Evolutionary conservation across 2,329 filamentous ascomycete genomes (phyloP).

Genomic region (Colletotrichum filicis): DNA sequence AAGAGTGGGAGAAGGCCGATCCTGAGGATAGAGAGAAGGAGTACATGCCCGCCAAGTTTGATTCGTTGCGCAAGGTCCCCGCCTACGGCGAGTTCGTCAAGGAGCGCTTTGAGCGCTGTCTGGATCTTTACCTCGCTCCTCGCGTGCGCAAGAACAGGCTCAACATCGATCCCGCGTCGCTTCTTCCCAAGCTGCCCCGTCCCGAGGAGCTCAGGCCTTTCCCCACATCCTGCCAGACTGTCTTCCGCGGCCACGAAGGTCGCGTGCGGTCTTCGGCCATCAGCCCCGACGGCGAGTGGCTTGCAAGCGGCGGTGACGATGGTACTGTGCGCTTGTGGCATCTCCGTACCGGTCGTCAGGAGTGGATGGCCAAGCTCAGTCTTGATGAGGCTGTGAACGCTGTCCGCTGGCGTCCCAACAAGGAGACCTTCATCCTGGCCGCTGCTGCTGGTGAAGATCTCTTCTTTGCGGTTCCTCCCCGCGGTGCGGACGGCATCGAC

Average conservation of each 20-base stretch:
- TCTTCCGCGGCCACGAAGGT: conserved; percentile 90
- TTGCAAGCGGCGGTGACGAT: conserved; percentile 95
- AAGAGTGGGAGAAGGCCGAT: conserved; percentile 86
- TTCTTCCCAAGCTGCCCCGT: conserved; percentile 91
- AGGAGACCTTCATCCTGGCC: conserved; percentile 83
- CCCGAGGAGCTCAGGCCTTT: conserved; percentile 96
- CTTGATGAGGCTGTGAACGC: conserved; percentile 84
- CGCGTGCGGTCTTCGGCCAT: conserved; percentile 86
- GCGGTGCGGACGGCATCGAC: conserved; percentile 79
- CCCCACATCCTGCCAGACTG: conserved; percentile 87
- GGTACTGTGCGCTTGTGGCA: conserved; percentile 94
- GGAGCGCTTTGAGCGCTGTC: conserved; percentile 93
- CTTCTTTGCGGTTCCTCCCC: conserved; percentile 83
- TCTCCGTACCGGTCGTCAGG: conserved; percentile 83
- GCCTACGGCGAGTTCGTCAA: conserved; percentile 91
- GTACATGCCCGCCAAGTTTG: conserved; percentile 85
- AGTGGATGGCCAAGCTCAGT: conserved; percentile 85
- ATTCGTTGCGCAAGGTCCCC: conserved; percentile 89
- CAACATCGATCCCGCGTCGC: conserved; percentile 94
- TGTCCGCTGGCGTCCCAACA: conserved; percentile 89
- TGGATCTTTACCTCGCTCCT: conserved; percentile 95
- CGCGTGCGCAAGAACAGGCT: conserved; percentile 91
- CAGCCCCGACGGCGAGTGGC: conserved; percentile 85
- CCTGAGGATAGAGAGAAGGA: conserved; percentile 92
- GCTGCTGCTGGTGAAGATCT: conserved; percentile 87